Evolutionary conservation across 768 basidiomycete genomes (phyloP).

Genomic region (Leccinum truebloodii): DNA sequence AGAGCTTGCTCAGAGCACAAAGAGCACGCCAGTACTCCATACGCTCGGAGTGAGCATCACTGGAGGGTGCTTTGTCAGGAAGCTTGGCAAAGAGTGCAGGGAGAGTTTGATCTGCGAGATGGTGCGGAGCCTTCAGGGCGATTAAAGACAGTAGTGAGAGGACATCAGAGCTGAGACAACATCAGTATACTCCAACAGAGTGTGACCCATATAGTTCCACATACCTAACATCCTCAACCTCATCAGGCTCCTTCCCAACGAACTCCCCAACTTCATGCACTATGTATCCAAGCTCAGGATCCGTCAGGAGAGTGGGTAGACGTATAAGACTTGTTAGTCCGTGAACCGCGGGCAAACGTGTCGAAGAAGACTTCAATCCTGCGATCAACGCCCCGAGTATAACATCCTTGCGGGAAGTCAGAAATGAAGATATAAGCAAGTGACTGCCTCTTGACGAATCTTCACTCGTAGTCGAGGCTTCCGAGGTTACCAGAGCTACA

Average conservation of each 20-base stretch:
- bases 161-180: constrained; percentile 48
- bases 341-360: constrained; percentile 60
- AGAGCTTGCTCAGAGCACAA: constrained; percentile 68
- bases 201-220: constrained; percentile 1
- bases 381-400: constrained; percentile 64
- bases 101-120: constrained; percentile 73
- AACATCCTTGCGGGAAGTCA: constrained; percentile 73
- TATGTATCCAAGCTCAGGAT: constrained; percentile 76
- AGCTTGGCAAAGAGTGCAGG: constrained; percentile 77
- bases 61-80: constrained; percentile 62
- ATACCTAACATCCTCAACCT: constrained; percentile 56
- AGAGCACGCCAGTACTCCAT: constrained; percentile 68
- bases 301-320: constrained; percentile 59
- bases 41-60: constrained; percentile 56
- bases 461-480: not conserved
- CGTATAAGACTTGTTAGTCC: constrained; percentile 68
- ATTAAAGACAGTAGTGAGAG: constrained; percentile 66
- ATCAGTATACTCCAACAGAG: constrained; percentile 1
- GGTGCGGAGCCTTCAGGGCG: constrained; percentile 55
- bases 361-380: constrained; percentile 53
- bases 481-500: constrained; percentile 2
- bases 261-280: constrained; percentile 77
- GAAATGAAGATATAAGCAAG: constrained; percentile 30
- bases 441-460: constrained; percentile 33
- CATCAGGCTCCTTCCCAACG: constrained; percentile 48